These are phyloP conservation scores for Heritiera fomes DNA, from an alignment of 345 rosid genomes.

Conservation along the genomic window DNA sequence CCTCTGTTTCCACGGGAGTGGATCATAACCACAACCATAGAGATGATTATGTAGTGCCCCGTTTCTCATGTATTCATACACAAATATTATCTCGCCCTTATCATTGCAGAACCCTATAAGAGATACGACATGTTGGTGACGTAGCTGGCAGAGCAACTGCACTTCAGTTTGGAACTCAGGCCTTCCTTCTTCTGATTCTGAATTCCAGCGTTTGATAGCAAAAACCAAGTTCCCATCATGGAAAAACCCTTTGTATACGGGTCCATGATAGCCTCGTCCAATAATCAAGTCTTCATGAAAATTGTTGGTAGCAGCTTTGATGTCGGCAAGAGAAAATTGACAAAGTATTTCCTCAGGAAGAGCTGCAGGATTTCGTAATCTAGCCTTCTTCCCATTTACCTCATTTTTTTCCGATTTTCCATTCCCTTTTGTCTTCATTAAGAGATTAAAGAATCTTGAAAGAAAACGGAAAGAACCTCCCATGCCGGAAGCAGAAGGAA, in stretches of 20 bases:
- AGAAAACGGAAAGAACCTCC: neutral
- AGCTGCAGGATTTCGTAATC: neutral
- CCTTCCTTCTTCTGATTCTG: neutral
- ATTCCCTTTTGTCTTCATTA: neutral
- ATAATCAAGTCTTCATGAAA: neutral
- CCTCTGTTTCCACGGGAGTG: slow-evolving; percentile 10
- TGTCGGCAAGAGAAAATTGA: neutral
- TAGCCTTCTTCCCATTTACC: neutral
- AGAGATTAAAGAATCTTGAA: neutral
- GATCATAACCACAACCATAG: neutral
- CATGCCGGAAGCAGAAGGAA: too few species aligned
- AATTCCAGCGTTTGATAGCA: neutral
- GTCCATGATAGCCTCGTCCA: neutral
- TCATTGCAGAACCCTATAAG: slow-evolving; percentile 15
- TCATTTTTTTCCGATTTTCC: neutral
- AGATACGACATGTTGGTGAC: slow-evolving; percentile 12
- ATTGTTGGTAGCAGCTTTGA: slow-evolving; percentile 10
- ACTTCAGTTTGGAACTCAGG: neutral
- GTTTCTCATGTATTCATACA: slow-evolving; percentile 12
- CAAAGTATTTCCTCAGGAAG: neutral
- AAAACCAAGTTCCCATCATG: neutral
- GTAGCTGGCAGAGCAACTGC: neutral
- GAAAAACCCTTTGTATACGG: slow-evolving; percentile 1
- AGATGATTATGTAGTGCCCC: neutral
- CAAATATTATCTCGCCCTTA: neutral